phyloP scores from a whole-genome alignment of 306 rosid species.

The Rosa lucieae region DNA sequence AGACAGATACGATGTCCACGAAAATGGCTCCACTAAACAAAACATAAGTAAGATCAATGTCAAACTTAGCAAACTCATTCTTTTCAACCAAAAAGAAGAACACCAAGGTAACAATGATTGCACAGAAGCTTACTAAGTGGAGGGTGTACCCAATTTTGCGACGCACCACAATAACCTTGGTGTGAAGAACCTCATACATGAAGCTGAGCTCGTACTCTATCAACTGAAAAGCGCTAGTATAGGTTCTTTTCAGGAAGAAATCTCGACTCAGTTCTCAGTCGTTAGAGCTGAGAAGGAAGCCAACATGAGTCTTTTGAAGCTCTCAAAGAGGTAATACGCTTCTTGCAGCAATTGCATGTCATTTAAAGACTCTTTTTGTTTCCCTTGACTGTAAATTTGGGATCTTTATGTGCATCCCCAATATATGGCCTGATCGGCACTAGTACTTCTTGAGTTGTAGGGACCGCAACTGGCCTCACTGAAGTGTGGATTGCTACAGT shows the following conservation, averaged over 20 bases:
- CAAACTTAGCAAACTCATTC: not conserved
- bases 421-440: not conserved
- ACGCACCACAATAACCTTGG: conserved; percentile 21
- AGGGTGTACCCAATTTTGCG: conserved; percentile 11
- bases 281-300: conserved; percentile 22
- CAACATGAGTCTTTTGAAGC: conserved; percentile 37
- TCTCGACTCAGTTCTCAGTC: conserved; percentile 5
- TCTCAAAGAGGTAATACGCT: conserved; percentile 10
- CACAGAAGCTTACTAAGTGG: not conserved
- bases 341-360: conserved; percentile 9
- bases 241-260: conserved; percentile 1
- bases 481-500: not conserved
- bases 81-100: not conserved
- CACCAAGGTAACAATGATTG: not conserved
- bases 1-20: conserved; percentile 4
- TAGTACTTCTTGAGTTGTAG: not conserved
- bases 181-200: conserved; percentile 34
- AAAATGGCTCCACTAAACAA: conserved; percentile 20
- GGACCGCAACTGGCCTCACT: not conserved
- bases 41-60: conserved; percentile 5
- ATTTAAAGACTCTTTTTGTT: not conserved
- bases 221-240: conserved; percentile 6
- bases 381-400: not conserved
- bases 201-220: conserved; percentile 28
- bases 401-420: not conserved